These are phyloP conservation scores for Dryas octopetala DNA, from an alignment of 306 rosid species.

Conservation along the genomic window DNA sequence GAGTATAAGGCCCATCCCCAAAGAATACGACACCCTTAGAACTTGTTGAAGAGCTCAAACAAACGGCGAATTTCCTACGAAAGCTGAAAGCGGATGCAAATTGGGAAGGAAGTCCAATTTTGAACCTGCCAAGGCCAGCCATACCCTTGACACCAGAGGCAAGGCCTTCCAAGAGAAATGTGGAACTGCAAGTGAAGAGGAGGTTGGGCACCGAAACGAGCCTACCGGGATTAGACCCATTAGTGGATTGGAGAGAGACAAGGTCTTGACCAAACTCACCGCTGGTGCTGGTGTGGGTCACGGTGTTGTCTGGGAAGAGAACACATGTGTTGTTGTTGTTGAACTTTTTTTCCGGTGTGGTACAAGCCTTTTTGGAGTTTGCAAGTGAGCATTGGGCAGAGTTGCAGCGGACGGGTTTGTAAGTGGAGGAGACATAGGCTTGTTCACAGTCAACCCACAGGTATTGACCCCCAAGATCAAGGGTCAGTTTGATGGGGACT, in stretches of 20 bases:
- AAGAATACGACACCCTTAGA: conserved; percentile 46
- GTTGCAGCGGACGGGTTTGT: conserved; percentile 42
- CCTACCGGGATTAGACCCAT: conserved; percentile 35
- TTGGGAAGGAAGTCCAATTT: conserved; percentile 43
- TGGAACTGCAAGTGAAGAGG: conserved; percentile 49
- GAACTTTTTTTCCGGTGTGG: neutral
- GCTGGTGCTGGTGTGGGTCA: conserved; percentile 12
- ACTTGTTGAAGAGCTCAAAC: conserved; percentile 36
- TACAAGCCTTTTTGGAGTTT: neutral
- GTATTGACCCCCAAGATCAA: conserved; percentile 58
- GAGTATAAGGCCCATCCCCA: conserved; percentile 46
- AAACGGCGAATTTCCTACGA: conserved; percentile 47
- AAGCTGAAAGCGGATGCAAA: conserved; percentile 46
- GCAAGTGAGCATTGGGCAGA: conserved; percentile 52
- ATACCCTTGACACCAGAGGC: conserved; percentile 52
- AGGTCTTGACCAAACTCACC: conserved; percentile 44
- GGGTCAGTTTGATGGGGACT: conserved; percentile 49
- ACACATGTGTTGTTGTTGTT: conserved; percentile 39
- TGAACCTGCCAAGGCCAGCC: conserved; percentile 56
- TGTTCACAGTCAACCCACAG: conserved; percentile 58
- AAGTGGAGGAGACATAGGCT: conserved; percentile 48
- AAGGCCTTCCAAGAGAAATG: conserved; percentile 34
- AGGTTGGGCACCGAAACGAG: conserved; percentile 37
- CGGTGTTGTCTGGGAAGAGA: conserved; percentile 33
- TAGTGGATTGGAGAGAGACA: conserved; percentile 42